phyloP scores from a whole-genome alignment of 2,329 filamentous ascomycete species.

The Trichoderma sp. region DNA sequence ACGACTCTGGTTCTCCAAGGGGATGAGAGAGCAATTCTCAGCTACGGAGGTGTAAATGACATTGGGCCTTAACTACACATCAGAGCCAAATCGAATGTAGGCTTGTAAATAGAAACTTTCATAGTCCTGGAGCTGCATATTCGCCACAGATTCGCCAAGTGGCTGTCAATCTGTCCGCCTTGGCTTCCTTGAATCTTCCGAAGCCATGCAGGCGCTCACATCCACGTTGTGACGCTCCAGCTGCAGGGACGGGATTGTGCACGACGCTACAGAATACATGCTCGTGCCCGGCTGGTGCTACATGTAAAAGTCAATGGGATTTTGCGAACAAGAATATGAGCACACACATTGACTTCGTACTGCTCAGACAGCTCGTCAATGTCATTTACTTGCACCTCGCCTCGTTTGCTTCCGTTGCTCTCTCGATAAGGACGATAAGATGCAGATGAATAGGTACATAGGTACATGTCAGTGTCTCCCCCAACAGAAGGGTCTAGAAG shows the following conservation, averaged over 20 bases:
- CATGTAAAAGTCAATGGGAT: background rate
- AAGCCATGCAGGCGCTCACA: background rate
- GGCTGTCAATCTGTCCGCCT: background rate
- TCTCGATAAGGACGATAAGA: background rate
- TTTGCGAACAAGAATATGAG: background rate
- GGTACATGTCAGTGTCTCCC: background rate
- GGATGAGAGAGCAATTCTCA: background rate
- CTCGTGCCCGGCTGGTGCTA: background rate
- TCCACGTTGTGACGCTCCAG: background rate
- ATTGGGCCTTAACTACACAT: background rate
- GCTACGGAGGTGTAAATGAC: too few relatives aligned
- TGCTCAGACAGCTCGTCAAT: background rate
- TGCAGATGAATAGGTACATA: background rate
- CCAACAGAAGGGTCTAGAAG: background rate
- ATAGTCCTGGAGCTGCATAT: background rate
- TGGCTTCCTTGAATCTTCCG: background rate
- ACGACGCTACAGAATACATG: background rate
- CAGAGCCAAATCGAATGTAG: background rate
- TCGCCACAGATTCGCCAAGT: background rate
- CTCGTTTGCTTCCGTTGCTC: background rate
- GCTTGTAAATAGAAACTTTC: background rate
- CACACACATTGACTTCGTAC: background rate
- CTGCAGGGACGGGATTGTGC: background rate
- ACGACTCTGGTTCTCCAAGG: background rate
- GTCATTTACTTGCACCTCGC: background rate